A percentile compares a stretch with the other conserved stretches of the same genome.
Conservation (phyloP, 2,329 filamentous ascomycete genomes). For the Trichophyton verrucosum region DNA sequence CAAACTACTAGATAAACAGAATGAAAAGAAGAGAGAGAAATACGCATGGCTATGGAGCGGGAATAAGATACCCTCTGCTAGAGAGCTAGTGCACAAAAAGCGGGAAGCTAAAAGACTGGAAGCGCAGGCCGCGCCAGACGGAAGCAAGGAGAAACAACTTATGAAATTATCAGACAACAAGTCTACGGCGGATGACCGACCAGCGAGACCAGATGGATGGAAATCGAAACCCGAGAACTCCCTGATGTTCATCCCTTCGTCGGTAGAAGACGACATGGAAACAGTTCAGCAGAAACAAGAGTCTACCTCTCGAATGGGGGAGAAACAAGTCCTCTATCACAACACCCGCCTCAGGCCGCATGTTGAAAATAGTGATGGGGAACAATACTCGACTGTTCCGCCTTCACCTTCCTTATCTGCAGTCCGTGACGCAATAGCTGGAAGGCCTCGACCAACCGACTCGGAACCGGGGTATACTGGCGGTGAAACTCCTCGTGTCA, state of each 20-base stretch:
- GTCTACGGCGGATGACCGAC: constrained; percentile 49
- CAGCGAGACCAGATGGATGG: constrained; percentile 67
- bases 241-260: constrained; percentile 61
- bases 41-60: constrained; percentile 80
- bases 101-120: constrained; percentile 59
- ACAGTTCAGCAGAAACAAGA: constrained; percentile 60
- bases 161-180: constrained; percentile 28
- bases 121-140: constrained; percentile 47
- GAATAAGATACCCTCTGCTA: constrained; percentile 63
- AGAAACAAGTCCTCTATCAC: constrained; percentile 64
- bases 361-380: constrained; percentile 11
- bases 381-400: constrained; percentile 39
- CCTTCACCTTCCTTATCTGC: constrained; percentile 74
- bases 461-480: constrained; percentile 50
- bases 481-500: constrained; percentile 75
- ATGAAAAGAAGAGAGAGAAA: constrained; percentile 68
- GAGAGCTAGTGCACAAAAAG: constrained; percentile 45
- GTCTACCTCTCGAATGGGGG: constrained; percentile 56
- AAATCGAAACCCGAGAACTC: constrained; percentile 61
- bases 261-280: constrained; percentile 40
- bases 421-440: constrained; percentile 70
- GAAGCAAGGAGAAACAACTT: constrained; percentile 46
- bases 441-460: constrained; percentile 50
- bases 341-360: constrained; percentile 63
- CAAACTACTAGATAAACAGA: constrained; percentile 79